phyloP scores from a whole-genome alignment of 73 alveolate genomes.

The Tetrahymena borealis region DNA sequence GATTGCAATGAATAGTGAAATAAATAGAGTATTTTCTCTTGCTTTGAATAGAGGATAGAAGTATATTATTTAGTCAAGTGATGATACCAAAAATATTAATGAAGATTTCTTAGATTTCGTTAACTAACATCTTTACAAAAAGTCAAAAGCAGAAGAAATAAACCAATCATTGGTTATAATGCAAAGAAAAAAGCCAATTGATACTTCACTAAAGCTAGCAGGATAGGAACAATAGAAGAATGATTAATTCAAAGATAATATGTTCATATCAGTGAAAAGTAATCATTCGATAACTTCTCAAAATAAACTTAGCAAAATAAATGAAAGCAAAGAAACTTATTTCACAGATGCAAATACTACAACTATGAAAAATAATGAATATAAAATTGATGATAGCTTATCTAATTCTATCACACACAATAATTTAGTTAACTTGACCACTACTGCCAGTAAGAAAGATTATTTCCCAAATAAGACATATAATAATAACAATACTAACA shows the following conservation, averaged over 20 bases:
- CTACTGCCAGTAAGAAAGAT: not conserved
- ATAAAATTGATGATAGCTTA: not conserved
- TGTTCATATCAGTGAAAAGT: not conserved
- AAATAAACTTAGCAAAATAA: not conserved
- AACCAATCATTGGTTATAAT: not conserved
- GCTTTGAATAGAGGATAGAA: not conserved
- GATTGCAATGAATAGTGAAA: not conserved
- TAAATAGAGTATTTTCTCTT: not conserved
- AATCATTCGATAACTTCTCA: not conserved
- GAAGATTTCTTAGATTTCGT: not conserved
- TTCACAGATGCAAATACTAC: not conserved
- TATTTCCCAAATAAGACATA: not conserved
- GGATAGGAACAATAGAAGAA: not conserved
- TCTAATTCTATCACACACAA: not conserved
- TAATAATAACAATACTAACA: not conserved
- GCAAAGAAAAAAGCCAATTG: not conserved
- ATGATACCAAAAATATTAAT: not conserved
- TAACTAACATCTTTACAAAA: not conserved
- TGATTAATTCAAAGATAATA: not conserved
- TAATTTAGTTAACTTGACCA: not conserved
- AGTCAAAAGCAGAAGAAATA: not conserved
- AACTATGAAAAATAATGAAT: not conserved
- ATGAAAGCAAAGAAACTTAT: not conserved
- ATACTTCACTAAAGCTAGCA: not conserved
- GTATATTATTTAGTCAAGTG: not conserved